Evolutionary conservation across 148 eudicot species (phyloP), one percentile per base, ranked within the genome.

Genomic region (Dianthus caryophyllus): DNA sequence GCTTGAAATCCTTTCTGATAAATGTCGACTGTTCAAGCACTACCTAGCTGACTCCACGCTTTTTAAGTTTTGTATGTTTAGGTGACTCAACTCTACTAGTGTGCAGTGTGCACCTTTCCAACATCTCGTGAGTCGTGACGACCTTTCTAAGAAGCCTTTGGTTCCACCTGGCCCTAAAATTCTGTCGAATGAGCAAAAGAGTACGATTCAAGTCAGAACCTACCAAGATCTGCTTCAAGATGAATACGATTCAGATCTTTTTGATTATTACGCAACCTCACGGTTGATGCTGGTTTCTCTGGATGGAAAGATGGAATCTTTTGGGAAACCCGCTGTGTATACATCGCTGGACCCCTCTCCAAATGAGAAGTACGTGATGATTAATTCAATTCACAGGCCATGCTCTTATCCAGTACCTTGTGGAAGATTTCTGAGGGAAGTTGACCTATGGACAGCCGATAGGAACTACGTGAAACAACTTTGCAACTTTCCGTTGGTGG

Each of bases 261-360:
- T 93, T 33, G 98, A 93, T 72, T 85, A 89, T 75, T 93, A 89
- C 76, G 94, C 95, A 55, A 89, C 98, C 44, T 75, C 98, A 27
- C 96, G 87, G 64, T 89, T 93, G 76, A 85, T 93, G 72, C 71
- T 89, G 80, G 98, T 63, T 73, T 85, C 98, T 61, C 74, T 93
- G 68, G 87, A 93, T 79, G 98, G 91, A 60, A 81, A 83, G 12
- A 64, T 76, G 51, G 83, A 87, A 75, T 70, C 74, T 44, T 61
- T 89, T 76, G 96, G 98, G n/a, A 67, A 82, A 62, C 91, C 91
- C 49, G 88, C 89, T 54, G 81, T 93, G 65, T 93, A 87, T 79
- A 87, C 95, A 36, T 93, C 95, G 18, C 56, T 93, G 87, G 88
- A 89, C 29, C 91, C 98, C n/a, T 93, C 96, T 48, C 96, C 98